A percentile compares a stretch with the other conserved stretches of the same genome.
Evolutionary conservation across 352 stramenopile genomes (phyloP).

Genomic region (Pythium dissotocum): DNA sequence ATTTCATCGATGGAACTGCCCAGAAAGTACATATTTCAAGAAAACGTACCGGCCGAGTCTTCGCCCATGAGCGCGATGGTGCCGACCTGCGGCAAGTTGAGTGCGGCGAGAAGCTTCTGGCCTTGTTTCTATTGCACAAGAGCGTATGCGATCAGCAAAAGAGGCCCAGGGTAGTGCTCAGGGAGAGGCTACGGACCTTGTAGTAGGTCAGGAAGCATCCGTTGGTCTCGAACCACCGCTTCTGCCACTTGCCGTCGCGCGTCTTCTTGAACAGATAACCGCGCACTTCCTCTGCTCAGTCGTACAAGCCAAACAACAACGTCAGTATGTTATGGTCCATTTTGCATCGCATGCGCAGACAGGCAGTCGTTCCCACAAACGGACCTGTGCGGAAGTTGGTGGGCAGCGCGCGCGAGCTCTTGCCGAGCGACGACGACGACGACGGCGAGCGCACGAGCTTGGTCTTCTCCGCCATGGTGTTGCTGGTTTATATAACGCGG

Average conservation of each 20-base stretch:
- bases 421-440: slow-evolving; percentile 42
- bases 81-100: slow-evolving; percentile 93
- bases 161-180: slow-evolving; percentile 25
- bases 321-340: neutral
- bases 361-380: neutral
- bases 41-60: slow-evolving; percentile 54
- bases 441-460: slow-evolving; percentile 48
- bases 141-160: neutral
- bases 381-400: slow-evolving; percentile 70
- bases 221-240: slow-evolving; percentile 98
- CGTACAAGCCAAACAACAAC: slow-evolving; percentile 2
- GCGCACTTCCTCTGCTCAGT: slow-evolving; percentile 27
- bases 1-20: neutral
- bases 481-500: neutral
- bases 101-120: slow-evolving; percentile 92
- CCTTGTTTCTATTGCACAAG: slow-evolving; percentile 74
- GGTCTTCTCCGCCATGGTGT: slow-evolving; percentile 25
- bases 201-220: slow-evolving; percentile 99
- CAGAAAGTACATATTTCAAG: slow-evolving; percentile 4
- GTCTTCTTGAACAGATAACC: slow-evolving; percentile 95
- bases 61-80: slow-evolving; percentile 73
- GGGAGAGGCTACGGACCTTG: slow-evolving; percentile 71
- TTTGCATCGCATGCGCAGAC: neutral
- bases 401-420: slow-evolving; percentile 49
- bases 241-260: slow-evolving; percentile 95